Percentiles rank a stretch among this genome's conserved stretches.
Evolutionary conservation across 371 early-diverging fungal species (phyloP).

Genomic region (Rhizopus delemar): DNA sequence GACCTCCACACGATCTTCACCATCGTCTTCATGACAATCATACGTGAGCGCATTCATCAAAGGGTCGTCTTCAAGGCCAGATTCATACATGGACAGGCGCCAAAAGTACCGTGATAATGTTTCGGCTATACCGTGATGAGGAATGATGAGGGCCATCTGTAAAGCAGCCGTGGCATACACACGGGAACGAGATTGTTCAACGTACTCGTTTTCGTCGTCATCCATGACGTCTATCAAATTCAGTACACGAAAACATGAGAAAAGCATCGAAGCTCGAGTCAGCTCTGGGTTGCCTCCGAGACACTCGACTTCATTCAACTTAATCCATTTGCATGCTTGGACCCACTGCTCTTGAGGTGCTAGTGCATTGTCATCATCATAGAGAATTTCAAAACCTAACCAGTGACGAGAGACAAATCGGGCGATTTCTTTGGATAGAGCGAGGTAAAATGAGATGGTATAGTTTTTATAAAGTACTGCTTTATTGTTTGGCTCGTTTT

Average conservation of each 20-base stretch:
- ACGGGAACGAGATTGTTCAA: slow-evolving; percentile 31
- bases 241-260: slow-evolving; percentile 30
- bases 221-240: slow-evolving; percentile 34
- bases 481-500: slow-evolving; percentile 15
- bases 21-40: slow-evolving; percentile 41
- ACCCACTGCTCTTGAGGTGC: slow-evolving; percentile 41
- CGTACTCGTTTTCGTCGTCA: slow-evolving; percentile 32
- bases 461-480: not conserved
- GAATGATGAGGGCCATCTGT: slow-evolving; percentile 37
- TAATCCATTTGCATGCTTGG: slow-evolving; percentile 44
- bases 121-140: slow-evolving; percentile 25
- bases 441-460: slow-evolving; percentile 13
- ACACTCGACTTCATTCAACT: slow-evolving; percentile 47
- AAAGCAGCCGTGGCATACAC: slow-evolving; percentile 46
- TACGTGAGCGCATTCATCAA: slow-evolving; percentile 33
- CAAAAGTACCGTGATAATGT: slow-evolving; percentile 36
- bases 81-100: slow-evolving; percentile 41
- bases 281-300: slow-evolving; percentile 43
- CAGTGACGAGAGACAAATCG: slow-evolving; percentile 36
- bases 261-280: slow-evolving; percentile 30
- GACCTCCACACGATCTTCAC: slow-evolving; percentile 31
- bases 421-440: slow-evolving; percentile 26
- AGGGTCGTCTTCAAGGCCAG: slow-evolving; percentile 34
- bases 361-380: slow-evolving; percentile 14
- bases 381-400: slow-evolving; percentile 45